These are phyloP conservation scores for Corymbia citriodora DNA, from an alignment of 441 rosid species.

Conservation along the genomic window DNA sequence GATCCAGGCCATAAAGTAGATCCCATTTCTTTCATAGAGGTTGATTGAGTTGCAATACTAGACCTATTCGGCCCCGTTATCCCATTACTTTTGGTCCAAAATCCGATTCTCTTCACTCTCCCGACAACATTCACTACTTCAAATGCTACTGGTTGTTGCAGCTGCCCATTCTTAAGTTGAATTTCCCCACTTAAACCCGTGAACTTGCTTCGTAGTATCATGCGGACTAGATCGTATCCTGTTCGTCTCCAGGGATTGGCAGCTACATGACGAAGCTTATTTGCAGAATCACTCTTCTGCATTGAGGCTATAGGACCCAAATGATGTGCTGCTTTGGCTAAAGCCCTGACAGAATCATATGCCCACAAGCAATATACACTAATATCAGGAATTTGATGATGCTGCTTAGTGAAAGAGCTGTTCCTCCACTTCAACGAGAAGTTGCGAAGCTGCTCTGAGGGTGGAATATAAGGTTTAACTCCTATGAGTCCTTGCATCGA, in stretches of 20 bases:
- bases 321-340: background rate
- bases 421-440: background rate
- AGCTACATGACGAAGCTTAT: background rate
- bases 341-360: background rate
- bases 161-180: background rate
- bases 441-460: background rate
- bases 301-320: background rate
- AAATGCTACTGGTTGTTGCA: background rate
- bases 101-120: background rate
- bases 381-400: fast-evolving
- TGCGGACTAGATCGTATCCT: background rate
- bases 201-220: background rate
- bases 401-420: fast-evolving
- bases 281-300: background rate
- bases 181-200: background rate
- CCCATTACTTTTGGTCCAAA: background rate
- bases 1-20: background rate
- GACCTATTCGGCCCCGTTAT: background rate
- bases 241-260: background rate
- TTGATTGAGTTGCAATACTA: background rate
- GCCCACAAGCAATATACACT: background rate
- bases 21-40: background rate
- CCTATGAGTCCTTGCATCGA: background rate
- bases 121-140: background rate
- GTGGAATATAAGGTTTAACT: background rate